These are phyloP conservation scores for Aureobasidium sp. DNA, from an alignment of 2,329 filamentous ascomycete genomes.

Conservation along the genomic window DNA sequence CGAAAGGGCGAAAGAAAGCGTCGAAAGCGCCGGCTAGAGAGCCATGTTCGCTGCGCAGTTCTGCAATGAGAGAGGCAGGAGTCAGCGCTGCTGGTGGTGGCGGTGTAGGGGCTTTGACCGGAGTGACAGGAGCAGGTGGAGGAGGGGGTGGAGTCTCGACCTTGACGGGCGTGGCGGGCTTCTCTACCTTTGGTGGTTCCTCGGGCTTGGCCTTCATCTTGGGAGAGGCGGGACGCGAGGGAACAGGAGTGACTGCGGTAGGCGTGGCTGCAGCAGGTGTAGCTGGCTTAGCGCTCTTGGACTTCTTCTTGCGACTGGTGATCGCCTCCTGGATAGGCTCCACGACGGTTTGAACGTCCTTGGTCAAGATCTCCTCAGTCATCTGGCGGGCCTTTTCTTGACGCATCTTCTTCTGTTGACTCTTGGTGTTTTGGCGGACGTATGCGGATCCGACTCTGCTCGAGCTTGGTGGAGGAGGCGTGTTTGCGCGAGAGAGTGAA, in stretches of 20 bases:
- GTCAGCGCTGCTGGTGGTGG: slow-evolving; percentile 23
- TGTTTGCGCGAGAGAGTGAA: slow-evolving; percentile 63
- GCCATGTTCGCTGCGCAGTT: slow-evolving; percentile 23
- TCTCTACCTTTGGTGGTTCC: slow-evolving; percentile 14
- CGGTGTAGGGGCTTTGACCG: slow-evolving; percentile 25
- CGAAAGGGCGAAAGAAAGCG: slow-evolving; percentile 22
- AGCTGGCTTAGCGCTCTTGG: slow-evolving; percentile 51
- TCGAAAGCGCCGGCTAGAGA: slow-evolving; percentile 24
- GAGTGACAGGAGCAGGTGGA: slow-evolving; percentile 15
- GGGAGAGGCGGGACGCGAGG: slow-evolving; percentile 7
- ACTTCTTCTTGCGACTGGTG: slow-evolving; percentile 73
- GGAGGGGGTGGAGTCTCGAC: slow-evolving; percentile 14
- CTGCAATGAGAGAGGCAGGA: slow-evolving; percentile 24
- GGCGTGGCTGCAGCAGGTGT: slow-evolving; percentile 1
- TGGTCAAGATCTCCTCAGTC: slow-evolving; percentile 40
- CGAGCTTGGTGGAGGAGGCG: slow-evolving; percentile 45
- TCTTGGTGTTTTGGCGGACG: slow-evolving; percentile 63
- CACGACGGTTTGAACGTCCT: slow-evolving; percentile 32
- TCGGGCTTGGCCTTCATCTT: slow-evolving; percentile 17
- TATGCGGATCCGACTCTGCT: slow-evolving; percentile 59
- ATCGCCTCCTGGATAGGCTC: slow-evolving; percentile 60
- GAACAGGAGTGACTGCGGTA: not conserved
- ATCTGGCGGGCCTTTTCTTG: slow-evolving; percentile 34
- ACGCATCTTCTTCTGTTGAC: slow-evolving; percentile 63
- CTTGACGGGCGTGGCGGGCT: slow-evolving; percentile 16